Evolutionary conservation across 805 yeast genomes (phyloP).

Genomic region (Metschnikowia dekortorum): DNA sequence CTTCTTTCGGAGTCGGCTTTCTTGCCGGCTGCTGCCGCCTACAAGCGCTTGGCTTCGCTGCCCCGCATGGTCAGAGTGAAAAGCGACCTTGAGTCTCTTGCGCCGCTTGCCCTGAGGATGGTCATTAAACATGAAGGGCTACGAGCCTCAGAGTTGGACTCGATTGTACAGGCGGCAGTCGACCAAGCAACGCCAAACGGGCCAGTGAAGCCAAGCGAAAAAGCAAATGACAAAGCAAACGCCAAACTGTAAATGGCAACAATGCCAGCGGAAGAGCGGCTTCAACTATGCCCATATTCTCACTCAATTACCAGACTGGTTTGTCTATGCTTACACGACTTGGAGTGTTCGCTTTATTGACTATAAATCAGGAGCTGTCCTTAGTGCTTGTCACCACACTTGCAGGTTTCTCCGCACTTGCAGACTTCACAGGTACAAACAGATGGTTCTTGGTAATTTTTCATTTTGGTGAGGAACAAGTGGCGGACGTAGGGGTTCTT

Average conservation of each 20-base stretch:
- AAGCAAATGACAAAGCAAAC: too few species aligned
- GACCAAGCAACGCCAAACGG: too few species aligned
- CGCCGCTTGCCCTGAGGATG: conserved; percentile 17
- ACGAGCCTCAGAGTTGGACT: neutral
- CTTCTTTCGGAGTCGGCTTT: conserved; percentile 21
- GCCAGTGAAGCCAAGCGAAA: too few species aligned
- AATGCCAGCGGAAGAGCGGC: too few species aligned
- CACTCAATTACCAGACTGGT: too few species aligned
- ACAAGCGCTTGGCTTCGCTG: conserved; percentile 12
- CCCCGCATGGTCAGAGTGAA: conserved; percentile 22
- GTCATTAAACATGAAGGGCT: conserved; percentile 15
- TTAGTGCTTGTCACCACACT: conserved; percentile 2
- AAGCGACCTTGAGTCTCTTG: conserved; percentile 22
- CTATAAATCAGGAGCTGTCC: neutral
- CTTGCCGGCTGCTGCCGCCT: conserved; percentile 15
- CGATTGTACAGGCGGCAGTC: neutral
- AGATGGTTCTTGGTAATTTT: conserved; percentile 4
- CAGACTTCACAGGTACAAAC: conserved; percentile 5
- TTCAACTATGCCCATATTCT: too few species aligned
- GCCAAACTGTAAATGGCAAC: too few species aligned
- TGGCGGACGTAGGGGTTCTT: neutral
- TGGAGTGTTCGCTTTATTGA: neutral
- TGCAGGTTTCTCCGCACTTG: conserved; percentile 6
- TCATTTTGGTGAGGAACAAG: conserved; percentile 1
- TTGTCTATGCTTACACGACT: too few species aligned